phyloP scores from a whole-genome alignment of 305 asterid species.

The Fraxinus baroniana region DNA sequence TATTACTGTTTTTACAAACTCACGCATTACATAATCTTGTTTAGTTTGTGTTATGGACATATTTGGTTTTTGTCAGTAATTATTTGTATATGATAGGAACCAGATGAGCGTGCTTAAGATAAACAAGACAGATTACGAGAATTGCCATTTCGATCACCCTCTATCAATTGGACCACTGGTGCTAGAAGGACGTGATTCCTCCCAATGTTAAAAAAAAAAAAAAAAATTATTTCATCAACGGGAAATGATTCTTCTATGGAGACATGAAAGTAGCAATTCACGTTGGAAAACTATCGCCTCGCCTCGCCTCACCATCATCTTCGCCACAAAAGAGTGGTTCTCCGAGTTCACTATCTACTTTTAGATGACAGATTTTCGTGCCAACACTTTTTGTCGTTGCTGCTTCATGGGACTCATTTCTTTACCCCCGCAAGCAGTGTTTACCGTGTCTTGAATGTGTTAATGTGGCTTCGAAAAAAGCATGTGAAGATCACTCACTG shows the following conservation, averaged over 20 bases:
- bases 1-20: too few relatives aligned
- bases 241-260: slow-evolving; percentile 68
- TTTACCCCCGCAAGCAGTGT: slow-evolving; percentile 42
- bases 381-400: slow-evolving; percentile 64
- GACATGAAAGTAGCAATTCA: slow-evolving; percentile 66
- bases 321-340: slow-evolving; percentile 40
- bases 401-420: slow-evolving; percentile 59
- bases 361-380: slow-evolving; percentile 43
- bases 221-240: slow-evolving; percentile 64
- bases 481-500: too few relatives aligned
- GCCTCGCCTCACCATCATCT: slow-evolving; percentile 53
- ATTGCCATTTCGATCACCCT: slow-evolving; percentile 54
- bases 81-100: slow-evolving; percentile 60
- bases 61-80: too few relatives aligned
- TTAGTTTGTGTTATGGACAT: too few relatives aligned
- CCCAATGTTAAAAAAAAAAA: slow-evolving; percentile 63
- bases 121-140: slow-evolving; percentile 62
- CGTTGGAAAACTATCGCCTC: slow-evolving; percentile 51
- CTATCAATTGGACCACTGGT: slow-evolving; percentile 72
- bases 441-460: too few relatives aligned
- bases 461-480: too few relatives aligned
- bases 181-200: slow-evolving; percentile 82
- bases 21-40: too few relatives aligned
- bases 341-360: slow-evolving; percentile 25
- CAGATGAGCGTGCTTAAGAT: slow-evolving; percentile 70